These are phyloP conservation scores for Cicer judaicum DNA, from an alignment of 306 rosid species.

Conservation along the genomic window DNA sequence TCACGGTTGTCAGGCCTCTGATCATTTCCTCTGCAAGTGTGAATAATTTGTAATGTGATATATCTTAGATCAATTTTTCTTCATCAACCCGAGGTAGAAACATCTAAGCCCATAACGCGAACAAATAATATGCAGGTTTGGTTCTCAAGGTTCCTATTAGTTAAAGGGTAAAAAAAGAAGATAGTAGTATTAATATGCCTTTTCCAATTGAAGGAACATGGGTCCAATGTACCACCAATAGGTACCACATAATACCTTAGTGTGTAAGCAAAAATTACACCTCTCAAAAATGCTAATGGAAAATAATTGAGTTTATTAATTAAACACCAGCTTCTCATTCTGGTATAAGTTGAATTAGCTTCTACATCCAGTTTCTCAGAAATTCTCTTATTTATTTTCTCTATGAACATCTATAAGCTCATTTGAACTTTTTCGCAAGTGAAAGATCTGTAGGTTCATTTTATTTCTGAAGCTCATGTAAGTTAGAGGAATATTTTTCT, in stretches of 20 bases:
- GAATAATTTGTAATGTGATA: not conserved
- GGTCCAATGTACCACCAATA: not conserved
- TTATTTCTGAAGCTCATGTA: not conserved
- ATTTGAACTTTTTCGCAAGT: not conserved
- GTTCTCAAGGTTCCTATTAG: conserved; percentile 38
- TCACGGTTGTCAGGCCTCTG: conserved; percentile 66
- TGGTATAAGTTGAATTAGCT: not conserved
- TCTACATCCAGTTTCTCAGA: not conserved
- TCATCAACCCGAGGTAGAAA: conserved; percentile 37
- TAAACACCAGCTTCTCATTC: not conserved
- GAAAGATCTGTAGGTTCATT: not conserved
- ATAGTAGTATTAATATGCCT: not conserved
- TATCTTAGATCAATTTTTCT: conserved; percentile 38
- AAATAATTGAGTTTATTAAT: not conserved
- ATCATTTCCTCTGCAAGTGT: conserved; percentile 74
- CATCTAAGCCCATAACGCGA: not conserved
- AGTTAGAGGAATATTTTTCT: not conserved
- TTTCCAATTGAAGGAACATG: conserved; percentile 6
- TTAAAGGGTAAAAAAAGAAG: not conserved
- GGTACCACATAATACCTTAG: conserved; percentile 18
- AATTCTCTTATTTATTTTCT: not conserved
- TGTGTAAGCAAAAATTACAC: not conserved
- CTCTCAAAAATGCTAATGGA: not conserved
- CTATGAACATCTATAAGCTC: conserved; percentile 19
- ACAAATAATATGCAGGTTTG: conserved; percentile 9